Percentiles rank a stretch among this genome's conserved stretches.
These are phyloP conservation scores for Helianthus annuus DNA, from an alignment of 129 eudicot species.

Conservation along the genomic window HanXRQr2.0-SUNRISE NC_035445.2:96507201-96507700, in stretches of 20 bases:
- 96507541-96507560: background rate
- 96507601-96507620: too few species aligned
- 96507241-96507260: slow-evolving; percentile 69
- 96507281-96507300: background rate
- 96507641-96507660: too few species aligned
- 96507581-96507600: too few species aligned
- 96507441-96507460: background rate
- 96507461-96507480: too few species aligned
- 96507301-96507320: background rate
- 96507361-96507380: background rate
- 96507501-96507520: background rate
- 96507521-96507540: background rate
- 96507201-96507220: slow-evolving; percentile 86
- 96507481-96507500: too few species aligned
- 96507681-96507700: too few species aligned
- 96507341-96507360: background rate
- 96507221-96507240: slow-evolving; percentile 95
- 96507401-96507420: background rate
- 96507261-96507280: slow-evolving; percentile 51
- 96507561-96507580: too few species aligned
- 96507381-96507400: background rate
- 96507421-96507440: background rate
- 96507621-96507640: too few species aligned
- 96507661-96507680: too few species aligned
- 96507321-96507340: background rate